These are phyloP conservation scores for Carpinus fangiana DNA, from an alignment of 306 rosid genomes.

Conservation along the genomic window DNA sequence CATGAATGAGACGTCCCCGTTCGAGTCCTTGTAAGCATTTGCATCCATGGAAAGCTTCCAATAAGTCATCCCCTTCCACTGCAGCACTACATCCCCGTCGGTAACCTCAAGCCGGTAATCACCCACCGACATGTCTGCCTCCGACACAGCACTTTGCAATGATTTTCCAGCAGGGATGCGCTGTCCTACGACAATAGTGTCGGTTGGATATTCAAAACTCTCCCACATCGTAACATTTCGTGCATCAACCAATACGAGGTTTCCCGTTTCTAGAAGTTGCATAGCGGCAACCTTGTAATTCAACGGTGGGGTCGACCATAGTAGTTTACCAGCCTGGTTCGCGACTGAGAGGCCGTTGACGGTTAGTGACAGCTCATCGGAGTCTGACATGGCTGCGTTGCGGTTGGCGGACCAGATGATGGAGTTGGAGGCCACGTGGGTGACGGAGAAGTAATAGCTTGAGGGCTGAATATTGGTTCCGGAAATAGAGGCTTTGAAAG, in stretches of 20 bases:
- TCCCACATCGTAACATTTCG: constrained; percentile 78
- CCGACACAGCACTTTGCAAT: constrained; percentile 45
- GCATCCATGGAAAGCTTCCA: constrained; percentile 68
- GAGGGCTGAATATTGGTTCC: constrained; percentile 34
- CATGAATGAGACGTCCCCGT: constrained; percentile 49
- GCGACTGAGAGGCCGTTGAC: constrained; percentile 47
- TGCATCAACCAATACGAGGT: constrained; percentile 60
- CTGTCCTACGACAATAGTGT: constrained; percentile 76
- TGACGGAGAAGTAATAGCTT: constrained; percentile 52
- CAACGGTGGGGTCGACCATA: constrained; percentile 75
- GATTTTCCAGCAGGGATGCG: constrained; percentile 44
- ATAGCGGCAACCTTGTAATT: constrained; percentile 42
- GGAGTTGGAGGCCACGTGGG: constrained; percentile 62
- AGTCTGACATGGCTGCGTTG: constrained; percentile 49
- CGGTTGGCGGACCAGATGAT: constrained; percentile 85
- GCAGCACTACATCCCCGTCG: constrained; percentile 60
- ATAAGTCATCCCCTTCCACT: constrained; percentile 72
- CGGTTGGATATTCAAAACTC: constrained; percentile 75
- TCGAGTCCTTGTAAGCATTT: constrained; percentile 41
- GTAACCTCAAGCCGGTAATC: constrained; percentile 39
- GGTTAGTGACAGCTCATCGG: constrained; percentile 53
- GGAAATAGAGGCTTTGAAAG: constrained; percentile 60
- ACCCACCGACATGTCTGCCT: constrained; percentile 51
- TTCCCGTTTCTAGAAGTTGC: constrained; percentile 63
- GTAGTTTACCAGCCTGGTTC: constrained; percentile 32